Conservation (phyloP, 1,139 yeast genomes). For the Blastobotrys capitulatus region DNA sequence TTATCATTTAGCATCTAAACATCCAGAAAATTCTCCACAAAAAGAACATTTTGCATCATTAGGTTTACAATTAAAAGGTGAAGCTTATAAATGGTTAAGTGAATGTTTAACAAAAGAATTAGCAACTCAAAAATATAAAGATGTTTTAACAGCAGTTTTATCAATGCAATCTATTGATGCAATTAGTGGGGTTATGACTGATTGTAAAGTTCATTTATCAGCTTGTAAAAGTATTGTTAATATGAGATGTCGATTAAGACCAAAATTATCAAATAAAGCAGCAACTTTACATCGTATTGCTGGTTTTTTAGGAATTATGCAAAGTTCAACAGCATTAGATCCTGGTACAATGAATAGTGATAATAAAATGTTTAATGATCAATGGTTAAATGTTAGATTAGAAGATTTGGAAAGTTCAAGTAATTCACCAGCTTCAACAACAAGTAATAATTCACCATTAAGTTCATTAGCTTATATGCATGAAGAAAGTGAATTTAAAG, state of each 20-base stretch:
- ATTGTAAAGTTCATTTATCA: slow-evolving; percentile 67
- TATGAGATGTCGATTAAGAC: slow-evolving; percentile 61
- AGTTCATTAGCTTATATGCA: slow-evolving; percentile 24
- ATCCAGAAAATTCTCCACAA: slow-evolving; percentile 49
- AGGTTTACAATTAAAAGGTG: slow-evolving; percentile 68
- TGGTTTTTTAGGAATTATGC: slow-evolving; percentile 67
- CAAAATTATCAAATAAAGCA: slow-evolving; percentile 69
- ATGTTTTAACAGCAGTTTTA: slow-evolving; percentile 74
- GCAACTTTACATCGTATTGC: slow-evolving; percentile 71
- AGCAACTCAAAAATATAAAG: slow-evolving; percentile 67
- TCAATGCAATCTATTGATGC: slow-evolving; percentile 87
- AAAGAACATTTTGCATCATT: slow-evolving; percentile 66
- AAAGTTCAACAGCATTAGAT: slow-evolving; percentile 42
- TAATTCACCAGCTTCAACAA: neutral
- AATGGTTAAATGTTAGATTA: slow-evolving; percentile 25
- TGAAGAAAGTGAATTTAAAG: slow-evolving; percentile 26
- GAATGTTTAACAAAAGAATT: slow-evolving; percentile 47
- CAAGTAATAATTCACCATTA: slow-evolving; percentile 11
- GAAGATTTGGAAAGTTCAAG: slow-evolving; percentile 22
- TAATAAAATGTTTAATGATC: slow-evolving; percentile 16
- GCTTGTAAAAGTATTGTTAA: slow-evolving; percentile 74
- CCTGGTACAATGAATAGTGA: slow-evolving; percentile 15
- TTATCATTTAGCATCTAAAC: slow-evolving; percentile 70
- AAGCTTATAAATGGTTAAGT: slow-evolving; percentile 65
- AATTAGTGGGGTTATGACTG: slow-evolving; percentile 90